A percentile compares a stretch with the other conserved stretches of the same genome.
Evolutionary conservation across 1,139 yeast species (phyloP).

Genomic region (Suhomyces chickasaworum): DNA sequence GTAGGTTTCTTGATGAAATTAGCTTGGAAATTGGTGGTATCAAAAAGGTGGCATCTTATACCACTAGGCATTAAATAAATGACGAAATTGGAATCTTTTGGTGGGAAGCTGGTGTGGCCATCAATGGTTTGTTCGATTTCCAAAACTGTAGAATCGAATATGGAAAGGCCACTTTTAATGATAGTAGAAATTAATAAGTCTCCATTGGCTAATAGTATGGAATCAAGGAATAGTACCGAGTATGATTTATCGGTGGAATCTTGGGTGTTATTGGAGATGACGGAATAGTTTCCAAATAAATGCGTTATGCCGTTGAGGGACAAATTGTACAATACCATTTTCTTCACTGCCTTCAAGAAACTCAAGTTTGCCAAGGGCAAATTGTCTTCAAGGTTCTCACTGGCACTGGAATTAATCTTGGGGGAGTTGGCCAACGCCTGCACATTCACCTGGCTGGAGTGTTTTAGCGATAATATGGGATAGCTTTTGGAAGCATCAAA

Average conservation of each 20-base stretch:
- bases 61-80: conserved; percentile 77
- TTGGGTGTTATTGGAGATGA: conserved; percentile 21
- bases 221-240: conserved; percentile 52
- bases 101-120: conserved; percentile 13
- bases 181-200: conserved; percentile 43
- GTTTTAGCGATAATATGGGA: conserved; percentile 37
- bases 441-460: conserved; percentile 30
- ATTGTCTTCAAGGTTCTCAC: conserved; percentile 24
- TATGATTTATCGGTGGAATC: conserved; percentile 18
- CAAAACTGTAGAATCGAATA: conserved; percentile 33
- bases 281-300: conserved; percentile 59
- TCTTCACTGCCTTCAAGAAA: conserved; percentile 62
- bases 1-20: conserved; percentile 31
- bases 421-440: conserved; percentile 32
- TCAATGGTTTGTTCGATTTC: conserved; percentile 21
- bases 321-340: conserved; percentile 51
- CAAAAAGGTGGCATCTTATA: conserved; percentile 62
- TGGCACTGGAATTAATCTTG: conserved; percentile 13
- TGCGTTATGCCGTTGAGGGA: conserved; percentile 41
- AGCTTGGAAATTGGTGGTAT: conserved; percentile 50
- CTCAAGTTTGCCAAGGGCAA: conserved; percentile 54
- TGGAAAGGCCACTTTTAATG: conserved; percentile 28
- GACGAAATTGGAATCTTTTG: conserved; percentile 35
- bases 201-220: conserved; percentile 55
- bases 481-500: conserved; percentile 35